phyloP scores from a whole-genome alignment of 1,139 yeast genomes.

The Scheffersomyces illinoinensis region DNA sequence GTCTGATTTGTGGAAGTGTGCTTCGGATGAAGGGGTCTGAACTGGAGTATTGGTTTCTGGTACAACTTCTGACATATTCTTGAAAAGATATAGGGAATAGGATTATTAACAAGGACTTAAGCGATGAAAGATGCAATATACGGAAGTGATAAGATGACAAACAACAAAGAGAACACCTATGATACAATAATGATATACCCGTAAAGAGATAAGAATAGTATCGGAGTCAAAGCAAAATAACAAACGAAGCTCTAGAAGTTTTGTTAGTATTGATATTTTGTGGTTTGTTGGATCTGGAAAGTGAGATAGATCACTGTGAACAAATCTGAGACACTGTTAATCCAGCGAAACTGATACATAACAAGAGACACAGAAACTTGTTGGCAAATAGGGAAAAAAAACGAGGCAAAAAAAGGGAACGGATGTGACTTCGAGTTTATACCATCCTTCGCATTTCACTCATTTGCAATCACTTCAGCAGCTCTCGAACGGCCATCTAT shows the following conservation, averaged over 20 bases:
- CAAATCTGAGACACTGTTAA: neutral
- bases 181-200: neutral
- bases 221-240: neutral
- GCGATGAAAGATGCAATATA: neutral
- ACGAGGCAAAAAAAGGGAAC: no score
- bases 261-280: neutral
- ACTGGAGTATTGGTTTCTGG: conserved; percentile 42
- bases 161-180: neutral
- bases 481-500: no score
- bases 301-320: neutral
- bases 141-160: neutral
- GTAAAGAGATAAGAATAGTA: neutral
- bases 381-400: neutral
- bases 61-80: conserved; percentile 13
- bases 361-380: neutral
- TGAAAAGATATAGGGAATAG: neutral
- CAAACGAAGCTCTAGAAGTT: neutral
- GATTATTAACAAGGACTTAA: neutral
- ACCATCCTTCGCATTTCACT: neutral
- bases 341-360: neutral
- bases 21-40: conserved; percentile 42
- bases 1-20: conserved; percentile 20
- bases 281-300: neutral
- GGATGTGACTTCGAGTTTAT: neutral
- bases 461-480: neutral